phyloP scores from a whole-genome alignment of 305 asterid species.

The Solanum chacoense region DNA sequence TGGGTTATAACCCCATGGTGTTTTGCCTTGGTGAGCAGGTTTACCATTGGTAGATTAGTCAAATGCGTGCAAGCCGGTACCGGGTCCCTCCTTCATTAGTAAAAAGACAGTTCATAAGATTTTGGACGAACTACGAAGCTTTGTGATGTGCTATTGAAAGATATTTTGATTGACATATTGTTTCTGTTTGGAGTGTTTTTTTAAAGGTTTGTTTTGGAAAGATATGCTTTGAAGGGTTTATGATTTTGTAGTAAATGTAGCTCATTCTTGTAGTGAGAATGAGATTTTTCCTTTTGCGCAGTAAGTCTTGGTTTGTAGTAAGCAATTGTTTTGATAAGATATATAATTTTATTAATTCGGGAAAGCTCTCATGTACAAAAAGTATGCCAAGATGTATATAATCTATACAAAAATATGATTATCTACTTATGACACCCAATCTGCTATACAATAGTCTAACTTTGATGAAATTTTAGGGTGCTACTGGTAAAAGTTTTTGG shows the following conservation, averaged over 20 bases:
- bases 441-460: neutral
- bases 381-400: neutral
- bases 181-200: neutral
- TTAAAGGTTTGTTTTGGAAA: neutral
- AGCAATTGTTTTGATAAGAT: neutral
- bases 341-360: neutral
- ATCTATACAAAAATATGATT: neutral
- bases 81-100: neutral
- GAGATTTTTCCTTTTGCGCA: slow-evolving; percentile 34
- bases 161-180: neutral
- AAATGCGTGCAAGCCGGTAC: neutral
- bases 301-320: neutral
- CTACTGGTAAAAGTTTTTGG: neutral
- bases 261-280: neutral
- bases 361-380: neutral
- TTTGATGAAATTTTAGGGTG: neutral
- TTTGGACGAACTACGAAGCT: neutral
- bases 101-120: neutral
- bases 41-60: neutral
- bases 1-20: neutral
- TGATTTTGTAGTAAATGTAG: neutral
- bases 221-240: neutral
- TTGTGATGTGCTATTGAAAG: neutral
- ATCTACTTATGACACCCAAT: neutral
- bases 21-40: neutral